A percentile compares a stretch with the other conserved stretches of the same genome.
Conservation (phyloP, 805 yeast species). For the Myxozyma vanderwaltii region DNA sequence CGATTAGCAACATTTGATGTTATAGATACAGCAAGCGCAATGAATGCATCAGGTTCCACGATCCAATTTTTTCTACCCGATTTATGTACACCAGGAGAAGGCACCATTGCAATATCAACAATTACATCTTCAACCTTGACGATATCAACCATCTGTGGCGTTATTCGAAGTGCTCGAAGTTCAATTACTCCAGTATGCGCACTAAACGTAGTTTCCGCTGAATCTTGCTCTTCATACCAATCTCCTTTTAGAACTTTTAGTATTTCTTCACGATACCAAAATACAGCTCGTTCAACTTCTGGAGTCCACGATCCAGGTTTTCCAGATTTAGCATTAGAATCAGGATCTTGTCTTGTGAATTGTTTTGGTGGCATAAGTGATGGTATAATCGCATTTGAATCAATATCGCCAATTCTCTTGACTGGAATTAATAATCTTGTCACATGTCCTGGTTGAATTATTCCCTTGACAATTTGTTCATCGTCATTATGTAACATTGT, state of each 20-base stretch:
- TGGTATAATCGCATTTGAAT: conserved; percentile 20
- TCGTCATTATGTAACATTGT: background rate
- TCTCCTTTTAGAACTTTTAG: conserved; percentile 60
- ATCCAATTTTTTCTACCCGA: conserved; percentile 25
- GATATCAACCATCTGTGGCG: conserved; percentile 59
- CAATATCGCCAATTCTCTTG: conserved; percentile 45
- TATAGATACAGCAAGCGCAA: conserved; percentile 10
- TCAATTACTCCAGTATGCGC: conserved; percentile 60
- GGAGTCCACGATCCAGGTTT: conserved; percentile 7
- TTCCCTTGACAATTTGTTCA: conserved; percentile 17
- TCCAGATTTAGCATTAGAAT: background rate
- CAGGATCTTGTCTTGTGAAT: conserved; percentile 5
- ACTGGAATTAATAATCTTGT: conserved; percentile 73
- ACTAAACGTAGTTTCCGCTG: background rate
- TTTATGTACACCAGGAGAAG: conserved; percentile 1
- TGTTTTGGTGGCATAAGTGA: conserved; percentile 29
- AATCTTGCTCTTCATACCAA: conserved; percentile 52
- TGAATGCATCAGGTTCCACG: conserved; percentile 19
- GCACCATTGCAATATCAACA: conserved; percentile 36
- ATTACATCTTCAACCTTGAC: conserved; percentile 54
- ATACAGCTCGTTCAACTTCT: conserved; percentile 48
- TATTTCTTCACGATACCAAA: conserved; percentile 79
- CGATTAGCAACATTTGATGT: background rate
- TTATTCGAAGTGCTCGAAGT: conserved; percentile 64
- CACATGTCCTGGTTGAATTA: conserved; percentile 51